These are phyloP conservation scores for Croton laevigatus DNA, from an alignment of 441 rosid genomes.

Conservation along the genomic window DNA sequence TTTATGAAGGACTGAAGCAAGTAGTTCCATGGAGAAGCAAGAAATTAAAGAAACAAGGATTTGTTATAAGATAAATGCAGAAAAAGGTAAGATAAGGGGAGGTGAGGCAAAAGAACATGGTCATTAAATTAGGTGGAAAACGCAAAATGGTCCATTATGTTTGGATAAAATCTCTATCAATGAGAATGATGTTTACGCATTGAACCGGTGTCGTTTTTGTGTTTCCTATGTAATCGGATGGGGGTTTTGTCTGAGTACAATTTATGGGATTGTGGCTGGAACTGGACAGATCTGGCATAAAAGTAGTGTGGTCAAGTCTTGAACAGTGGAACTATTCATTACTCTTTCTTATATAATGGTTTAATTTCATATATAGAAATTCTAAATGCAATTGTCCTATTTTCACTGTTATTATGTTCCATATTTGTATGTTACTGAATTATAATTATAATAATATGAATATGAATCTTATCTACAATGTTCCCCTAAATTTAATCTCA, in stretches of 20 bases:
- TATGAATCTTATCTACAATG: neutral
- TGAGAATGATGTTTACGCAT: constrained; percentile 8
- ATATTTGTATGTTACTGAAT: neutral
- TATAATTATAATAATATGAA: too few species aligned
- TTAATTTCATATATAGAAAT: neutral
- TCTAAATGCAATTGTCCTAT: neutral
- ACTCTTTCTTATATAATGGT: neutral
- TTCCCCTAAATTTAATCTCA: neutral
- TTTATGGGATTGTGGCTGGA: neutral
- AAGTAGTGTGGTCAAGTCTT: constrained; percentile 7
- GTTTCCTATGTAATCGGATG: neutral
- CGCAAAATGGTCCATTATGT: neutral
- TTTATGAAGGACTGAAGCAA: constrained; percentile 65
- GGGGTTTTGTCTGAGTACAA: neutral
- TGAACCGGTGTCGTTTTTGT: neutral
- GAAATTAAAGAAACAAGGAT: constrained; percentile 41
- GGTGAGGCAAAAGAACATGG: neutral
- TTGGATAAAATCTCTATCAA: constrained; percentile 11
- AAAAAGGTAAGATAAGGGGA: too few species aligned
- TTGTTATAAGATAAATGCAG: constrained; percentile 26
- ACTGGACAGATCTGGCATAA: too few species aligned
- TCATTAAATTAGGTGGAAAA: constrained; percentile 16
- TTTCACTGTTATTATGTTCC: neutral
- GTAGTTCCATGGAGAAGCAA: constrained; percentile 64
- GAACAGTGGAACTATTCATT: neutral